Evolutionary conservation across 768 basidiomycete genomes (phyloP).

Genomic region (Rhodotorula toruloides): DNA sequence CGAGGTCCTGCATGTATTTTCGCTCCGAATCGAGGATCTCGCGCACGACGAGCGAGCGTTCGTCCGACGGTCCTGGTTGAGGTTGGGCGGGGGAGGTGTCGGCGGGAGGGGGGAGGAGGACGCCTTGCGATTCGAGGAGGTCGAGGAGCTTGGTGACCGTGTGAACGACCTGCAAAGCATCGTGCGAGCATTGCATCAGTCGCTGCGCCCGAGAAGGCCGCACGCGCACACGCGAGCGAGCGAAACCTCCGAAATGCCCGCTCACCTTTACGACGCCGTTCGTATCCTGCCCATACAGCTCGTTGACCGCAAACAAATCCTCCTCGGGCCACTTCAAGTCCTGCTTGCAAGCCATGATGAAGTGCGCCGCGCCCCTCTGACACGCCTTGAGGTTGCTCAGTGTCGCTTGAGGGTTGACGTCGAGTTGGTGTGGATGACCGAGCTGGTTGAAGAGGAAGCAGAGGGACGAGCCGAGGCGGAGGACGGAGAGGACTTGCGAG

Average conservation of each 20-base stretch:
- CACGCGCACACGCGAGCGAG: too few species aligned
- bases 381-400: constrained; percentile 68
- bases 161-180: constrained; percentile 64
- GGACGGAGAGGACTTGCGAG: constrained; percentile 86
- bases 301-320: constrained; percentile 72
- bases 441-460: constrained; percentile 95
- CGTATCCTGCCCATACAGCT: constrained; percentile 79
- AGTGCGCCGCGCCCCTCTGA: constrained; percentile 85
- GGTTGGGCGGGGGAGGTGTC: constrained; percentile 11
- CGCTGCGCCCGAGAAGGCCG: neutral
- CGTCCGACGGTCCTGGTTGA: constrained; percentile 31
- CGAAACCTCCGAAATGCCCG: constrained; percentile 44
- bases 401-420: constrained; percentile 63
- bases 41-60: constrained; percentile 51
- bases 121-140: constrained; percentile 60
- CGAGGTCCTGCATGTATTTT: constrained; percentile 95
- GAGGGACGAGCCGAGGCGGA: constrained; percentile 85
- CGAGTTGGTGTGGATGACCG: constrained; percentile 48
- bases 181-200: neutral
- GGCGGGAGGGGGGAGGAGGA: constrained; percentile 26
- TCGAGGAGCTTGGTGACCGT: constrained; percentile 81
- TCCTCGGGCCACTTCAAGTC: constrained; percentile 46
- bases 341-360: constrained; percentile 78
- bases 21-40: constrained; percentile 95
- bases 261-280: constrained; percentile 88